Evolutionary conservation across 2,329 filamentous ascomycete species (phyloP), one percentile per base, ranked within the genome.

Genomic region (Colletotrichum navitas): DNA sequence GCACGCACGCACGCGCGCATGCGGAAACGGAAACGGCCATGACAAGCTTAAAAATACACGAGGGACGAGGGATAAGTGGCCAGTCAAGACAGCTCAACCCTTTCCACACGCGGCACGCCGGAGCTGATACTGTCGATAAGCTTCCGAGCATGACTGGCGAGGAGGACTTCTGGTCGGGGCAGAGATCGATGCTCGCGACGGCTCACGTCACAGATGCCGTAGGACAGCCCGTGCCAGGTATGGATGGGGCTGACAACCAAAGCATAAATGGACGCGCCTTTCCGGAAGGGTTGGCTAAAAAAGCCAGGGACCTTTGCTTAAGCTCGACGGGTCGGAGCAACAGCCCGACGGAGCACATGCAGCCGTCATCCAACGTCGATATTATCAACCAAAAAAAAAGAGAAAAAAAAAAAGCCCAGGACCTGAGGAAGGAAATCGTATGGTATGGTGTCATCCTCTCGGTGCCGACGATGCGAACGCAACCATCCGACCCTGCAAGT

Each of bases 181-280:
- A 54, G 59, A 72, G 64, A 73, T 72, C 51, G 55, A 58, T 69
- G 72, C 61, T 60, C 62, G 72, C 69, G 68, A 73, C 71, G 68
- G 54, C 63, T 73, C 68, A 62, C 43, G 71, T 73, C 64, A 68
- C 72, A 73, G 63, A 51, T 52, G 55, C 52, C 68, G 58, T 63
- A 60, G 61, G 56, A 70, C 56, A 32, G 61, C 61, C 70, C 49
- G 66, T 72, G 70, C 66, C 61, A 64, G 45, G 36, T 55, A 62
- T 54, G 65, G 45, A 63, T 59, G 68, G 64, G 56, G 64, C 63
- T 51, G 49, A 39, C 51, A 49, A 52, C 32, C 68, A 39, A 67
- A 71, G 51, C 56, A 58, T 51, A 54, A 21, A 24, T 3, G 68
- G 56, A 43, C 63, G 11, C 34, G 8, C 68, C 55, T 66, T 56